Evolutionary conservation across 2,329 filamentous ascomycete genomes (phyloP), one percentile per base, ranked within the genome.

Genomic region (Botrytis cinerea): DNA sequence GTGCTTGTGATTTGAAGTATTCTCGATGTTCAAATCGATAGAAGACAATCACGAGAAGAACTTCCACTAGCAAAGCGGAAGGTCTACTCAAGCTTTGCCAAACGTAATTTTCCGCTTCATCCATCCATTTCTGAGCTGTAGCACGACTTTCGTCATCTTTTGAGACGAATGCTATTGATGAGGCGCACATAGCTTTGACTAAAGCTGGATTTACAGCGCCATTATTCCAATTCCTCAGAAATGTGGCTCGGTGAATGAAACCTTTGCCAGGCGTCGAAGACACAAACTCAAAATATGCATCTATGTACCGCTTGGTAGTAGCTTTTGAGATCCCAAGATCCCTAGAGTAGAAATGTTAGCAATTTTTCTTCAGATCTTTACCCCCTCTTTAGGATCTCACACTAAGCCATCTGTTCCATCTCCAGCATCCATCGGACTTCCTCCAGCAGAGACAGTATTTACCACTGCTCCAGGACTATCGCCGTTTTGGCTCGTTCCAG

Each of bases 201-300:
- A 72, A 67, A 59, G 70, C 51, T 48, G 62, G 61, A 38, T 60
- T 72, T 12, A 67, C 70, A 48, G 46, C n/a, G 20, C 70, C 62
- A 48, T 66, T 72, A 32, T 68, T 72, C 70, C 70, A 72, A 68
- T 72, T 72, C 7, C 70, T 72, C 8, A 72, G 40, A 40, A 72
- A 72, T 38, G 70, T 72, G 40, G 70, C 70, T 40, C 70, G 70
- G 10, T 72, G 70, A 38, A 72, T 72, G 38, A 72, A 72, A 2
- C 70, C 70, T 68, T 72, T 72, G 7, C 70, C 70, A 28, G 70
- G 70, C 7, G 63, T 72, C n/a, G 70, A 72, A 68, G 70, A 72
- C 14, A 72, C 48, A 68, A 72, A 72, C 22, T 72, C 70, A 22
- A 72, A 72, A 40, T 72, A 72, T 25, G 70, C 70, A 68, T 72